A percentile compares a stretch with the other conserved stretches of the same genome.
Evolutionary conservation across 2,329 filamentous ascomycete species (phyloP).

Genomic region (Stagonosporopsis rhizophila): DNA sequence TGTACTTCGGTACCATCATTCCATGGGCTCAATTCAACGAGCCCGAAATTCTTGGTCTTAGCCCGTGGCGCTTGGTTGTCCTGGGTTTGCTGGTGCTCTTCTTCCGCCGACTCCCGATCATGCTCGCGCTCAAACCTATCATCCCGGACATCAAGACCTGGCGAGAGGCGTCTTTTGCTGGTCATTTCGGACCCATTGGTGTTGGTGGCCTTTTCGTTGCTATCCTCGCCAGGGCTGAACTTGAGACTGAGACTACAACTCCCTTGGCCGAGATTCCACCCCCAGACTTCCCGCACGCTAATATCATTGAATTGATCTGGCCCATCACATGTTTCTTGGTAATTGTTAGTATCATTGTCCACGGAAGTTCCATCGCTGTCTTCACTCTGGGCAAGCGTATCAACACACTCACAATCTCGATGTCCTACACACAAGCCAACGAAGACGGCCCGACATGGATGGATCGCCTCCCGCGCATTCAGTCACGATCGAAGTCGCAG

Average conservation of each 20-base stretch:
- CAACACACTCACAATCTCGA: constrained; percentile 92
- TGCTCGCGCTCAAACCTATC: constrained; percentile 87
- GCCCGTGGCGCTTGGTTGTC: constrained; percentile 90
- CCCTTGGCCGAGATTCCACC: constrained; percentile 71
- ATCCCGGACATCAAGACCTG: constrained; percentile 98
- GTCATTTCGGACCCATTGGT: constrained; percentile 96
- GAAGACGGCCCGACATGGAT: constrained; percentile 94
- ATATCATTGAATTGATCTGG: constrained; percentile 87
- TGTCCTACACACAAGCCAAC: constrained; percentile 91
- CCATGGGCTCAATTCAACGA: constrained; percentile 93
- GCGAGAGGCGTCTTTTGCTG: constrained; percentile 95
- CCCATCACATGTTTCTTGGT: constrained; percentile 94
- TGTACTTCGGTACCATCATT: constrained; percentile 96
- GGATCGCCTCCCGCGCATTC: constrained; percentile 83
- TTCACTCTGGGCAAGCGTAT: constrained; percentile 98
- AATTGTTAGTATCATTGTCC: constrained; percentile 90
- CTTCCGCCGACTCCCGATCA: constrained; percentile 94
- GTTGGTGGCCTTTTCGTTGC: constrained; percentile 96
- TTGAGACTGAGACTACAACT: constrained; percentile 78
- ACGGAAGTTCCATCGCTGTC: constrained; percentile 97
- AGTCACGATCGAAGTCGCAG: constrained; percentile 80
- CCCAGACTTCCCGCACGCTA: constrained; percentile 66
- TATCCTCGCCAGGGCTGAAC: constrained; percentile 89
- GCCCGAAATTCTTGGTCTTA: constrained; percentile 69
- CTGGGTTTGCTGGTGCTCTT: constrained; percentile 93